Evolutionary conservation across 805 yeast species (phyloP).

Genomic region (Metschnikowia dekortorum): DNA sequence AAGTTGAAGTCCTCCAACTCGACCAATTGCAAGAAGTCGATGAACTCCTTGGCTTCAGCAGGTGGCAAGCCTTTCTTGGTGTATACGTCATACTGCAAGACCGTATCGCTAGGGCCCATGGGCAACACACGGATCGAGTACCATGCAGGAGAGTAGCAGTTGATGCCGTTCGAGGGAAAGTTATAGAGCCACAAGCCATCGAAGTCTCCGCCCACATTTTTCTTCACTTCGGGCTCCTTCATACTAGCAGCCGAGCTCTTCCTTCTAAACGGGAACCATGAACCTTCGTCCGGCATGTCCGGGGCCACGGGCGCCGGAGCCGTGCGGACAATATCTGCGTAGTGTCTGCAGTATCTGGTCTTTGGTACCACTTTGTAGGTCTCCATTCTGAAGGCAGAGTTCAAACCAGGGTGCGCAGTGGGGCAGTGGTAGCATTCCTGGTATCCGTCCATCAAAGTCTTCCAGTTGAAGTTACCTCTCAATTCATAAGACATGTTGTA

Average conservation of each 20-base stretch:
- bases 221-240: constrained; percentile 25
- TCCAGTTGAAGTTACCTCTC: constrained; percentile 64
- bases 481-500: constrained; percentile 62
- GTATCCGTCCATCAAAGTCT: constrained; percentile 63
- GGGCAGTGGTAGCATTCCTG: constrained; percentile 69
- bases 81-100: constrained; percentile 57
- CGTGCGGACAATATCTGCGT: constrained; percentile 47
- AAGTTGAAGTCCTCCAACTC: constrained; percentile 57
- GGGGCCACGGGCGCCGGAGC: constrained; percentile 14
- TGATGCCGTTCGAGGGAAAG: constrained; percentile 57
- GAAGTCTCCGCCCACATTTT: constrained; percentile 57
- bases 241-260: constrained; percentile 15
- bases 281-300: constrained; percentile 23
- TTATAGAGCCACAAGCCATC: constrained; percentile 61
- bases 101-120: constrained; percentile 47
- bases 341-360: constrained; percentile 57
- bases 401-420: constrained; percentile 60
- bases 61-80: constrained; percentile 55
- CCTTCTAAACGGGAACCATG: constrained; percentile 53
- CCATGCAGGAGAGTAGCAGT: constrained; percentile 66
- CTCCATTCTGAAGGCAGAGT: constrained; percentile 55
- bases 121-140: constrained; percentile 60
- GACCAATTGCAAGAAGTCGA: constrained; percentile 58
- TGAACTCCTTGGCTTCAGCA: constrained; percentile 54
- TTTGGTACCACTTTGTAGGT: constrained; percentile 63